Conservation (phyloP, 257 asterid genomes). For the Solanum phureja region DNA sequence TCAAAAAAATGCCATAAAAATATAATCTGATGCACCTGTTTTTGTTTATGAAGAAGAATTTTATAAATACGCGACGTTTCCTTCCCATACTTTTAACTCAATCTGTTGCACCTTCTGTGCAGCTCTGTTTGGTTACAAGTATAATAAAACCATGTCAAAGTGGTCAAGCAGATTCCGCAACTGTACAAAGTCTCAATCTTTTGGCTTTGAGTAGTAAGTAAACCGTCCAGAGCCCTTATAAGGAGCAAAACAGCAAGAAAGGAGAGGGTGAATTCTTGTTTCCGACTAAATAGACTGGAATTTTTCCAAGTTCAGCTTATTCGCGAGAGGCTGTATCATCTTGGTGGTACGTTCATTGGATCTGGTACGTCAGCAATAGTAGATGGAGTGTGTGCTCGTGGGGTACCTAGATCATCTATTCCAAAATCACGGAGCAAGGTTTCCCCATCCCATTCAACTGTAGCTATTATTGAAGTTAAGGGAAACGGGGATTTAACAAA, state of each 20-base stretch:
- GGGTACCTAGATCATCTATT: conserved; percentile 32
- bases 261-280: neutral
- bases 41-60: neutral
- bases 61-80: neutral
- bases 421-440: conserved; percentile 48
- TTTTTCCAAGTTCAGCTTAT: neutral
- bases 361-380: conserved; percentile 23
- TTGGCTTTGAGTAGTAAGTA: neutral
- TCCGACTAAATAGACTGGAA: neutral
- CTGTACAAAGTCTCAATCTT: neutral
- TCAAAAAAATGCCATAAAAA: neutral
- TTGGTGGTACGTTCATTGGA: conserved; percentile 32
- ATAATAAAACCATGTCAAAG: neutral
- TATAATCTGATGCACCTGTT: neutral
- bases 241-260: neutral
- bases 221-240: neutral
- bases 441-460: conserved; percentile 54
- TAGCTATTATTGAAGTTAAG: conserved; percentile 29
- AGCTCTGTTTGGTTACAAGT: neutral
- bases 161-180: conserved; percentile 1
- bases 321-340: conserved; percentile 19
- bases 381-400: conserved; percentile 40
- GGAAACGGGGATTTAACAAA: neutral
- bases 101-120: neutral
- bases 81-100: neutral